Conservation (phyloP, 1,139 yeast species). For the Meyerozyma guilliermondii region DNA sequence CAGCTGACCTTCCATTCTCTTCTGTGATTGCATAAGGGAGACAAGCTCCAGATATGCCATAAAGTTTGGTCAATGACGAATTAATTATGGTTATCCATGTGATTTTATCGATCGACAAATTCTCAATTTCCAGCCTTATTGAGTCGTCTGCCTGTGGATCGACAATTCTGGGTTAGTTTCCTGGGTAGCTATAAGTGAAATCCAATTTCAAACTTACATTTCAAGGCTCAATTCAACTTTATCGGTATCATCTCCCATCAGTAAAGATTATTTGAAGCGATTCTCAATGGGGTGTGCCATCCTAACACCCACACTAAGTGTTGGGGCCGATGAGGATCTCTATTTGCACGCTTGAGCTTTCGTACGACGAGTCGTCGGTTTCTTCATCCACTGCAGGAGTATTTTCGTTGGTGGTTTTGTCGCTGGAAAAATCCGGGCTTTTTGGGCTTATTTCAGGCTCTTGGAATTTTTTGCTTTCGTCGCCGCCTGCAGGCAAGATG, state of each 20-base stretch:
- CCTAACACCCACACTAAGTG: not conserved
- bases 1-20: constrained; percentile 9
- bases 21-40: not conserved
- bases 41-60: constrained; percentile 6
- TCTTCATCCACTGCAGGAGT: not conserved
- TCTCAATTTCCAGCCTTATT: constrained; percentile 6
- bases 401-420: not conserved
- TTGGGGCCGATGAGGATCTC: not conserved
- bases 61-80: constrained; percentile 6
- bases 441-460: not conserved
- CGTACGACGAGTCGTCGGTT: not conserved
- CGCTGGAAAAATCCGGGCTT: not conserved
- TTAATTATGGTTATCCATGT: constrained; percentile 10
- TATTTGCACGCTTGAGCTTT: not conserved
- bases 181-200: too few species aligned
- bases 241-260: not conserved
- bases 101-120: constrained; percentile 3
- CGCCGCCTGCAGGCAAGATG: not conserved
- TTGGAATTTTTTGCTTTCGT: not conserved
- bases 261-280: not conserved
- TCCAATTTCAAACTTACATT: not conserved
- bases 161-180: constrained; percentile 8
- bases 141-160: constrained; percentile 6
- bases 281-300: not conserved
- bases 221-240: not conserved